Evolutionary conservation across 1,284 basidiomycete genomes (phyloP).

Genomic region (Sparassis latifolia): DNA sequence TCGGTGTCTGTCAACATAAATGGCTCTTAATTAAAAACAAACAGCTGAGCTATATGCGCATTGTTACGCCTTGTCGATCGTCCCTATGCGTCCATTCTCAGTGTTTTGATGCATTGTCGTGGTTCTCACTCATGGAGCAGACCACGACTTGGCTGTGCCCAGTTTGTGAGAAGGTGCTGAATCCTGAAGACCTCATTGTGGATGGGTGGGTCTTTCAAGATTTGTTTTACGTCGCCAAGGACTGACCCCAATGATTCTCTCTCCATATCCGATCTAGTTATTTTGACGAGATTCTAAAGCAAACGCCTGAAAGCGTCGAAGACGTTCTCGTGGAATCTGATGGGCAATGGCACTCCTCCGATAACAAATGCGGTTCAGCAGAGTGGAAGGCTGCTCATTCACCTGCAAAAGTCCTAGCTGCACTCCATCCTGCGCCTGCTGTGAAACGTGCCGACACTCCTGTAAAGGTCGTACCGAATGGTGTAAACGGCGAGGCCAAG

Average conservation of each 20-base stretch:
- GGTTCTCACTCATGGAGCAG: slow-evolving; percentile 94
- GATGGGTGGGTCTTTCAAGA: slow-evolving; percentile 65
- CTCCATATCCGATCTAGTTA: slow-evolving; percentile 42
- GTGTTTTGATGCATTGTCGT: slow-evolving; percentile 94
- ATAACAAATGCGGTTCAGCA: slow-evolving; percentile 76
- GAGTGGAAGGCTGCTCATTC: slow-evolving; percentile 59
- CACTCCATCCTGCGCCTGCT: slow-evolving; percentile 22
- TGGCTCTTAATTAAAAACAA: too few relatives aligned
- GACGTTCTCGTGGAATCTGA: slow-evolving; percentile 92
- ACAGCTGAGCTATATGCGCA: slow-evolving; percentile 85
- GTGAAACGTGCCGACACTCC: slow-evolving; percentile 24
- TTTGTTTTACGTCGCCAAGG: not conserved
- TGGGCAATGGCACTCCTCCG: slow-evolving; percentile 91
- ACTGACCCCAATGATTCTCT: too few relatives aligned
- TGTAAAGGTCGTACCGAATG: slow-evolving; percentile 12
- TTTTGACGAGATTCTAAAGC: slow-evolving; percentile 76
- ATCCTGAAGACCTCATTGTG: slow-evolving; percentile 79
- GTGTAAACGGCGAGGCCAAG: slow-evolving; percentile 32
- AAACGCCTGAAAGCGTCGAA: slow-evolving; percentile 76
- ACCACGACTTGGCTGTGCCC: slow-evolving; percentile 97
- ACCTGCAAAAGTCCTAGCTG: slow-evolving; percentile 24
- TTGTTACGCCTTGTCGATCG: slow-evolving; percentile 83
- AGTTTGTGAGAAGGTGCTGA: slow-evolving; percentile 82
- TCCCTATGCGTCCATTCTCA: slow-evolving; percentile 83
- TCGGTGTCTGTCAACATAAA: not conserved